A percentile compares a stretch with the other conserved stretches of the same genome.
phyloP scores from a whole-genome alignment of 495 filamentous ascomycete species.

The Bacidia gigantensis region DNA sequence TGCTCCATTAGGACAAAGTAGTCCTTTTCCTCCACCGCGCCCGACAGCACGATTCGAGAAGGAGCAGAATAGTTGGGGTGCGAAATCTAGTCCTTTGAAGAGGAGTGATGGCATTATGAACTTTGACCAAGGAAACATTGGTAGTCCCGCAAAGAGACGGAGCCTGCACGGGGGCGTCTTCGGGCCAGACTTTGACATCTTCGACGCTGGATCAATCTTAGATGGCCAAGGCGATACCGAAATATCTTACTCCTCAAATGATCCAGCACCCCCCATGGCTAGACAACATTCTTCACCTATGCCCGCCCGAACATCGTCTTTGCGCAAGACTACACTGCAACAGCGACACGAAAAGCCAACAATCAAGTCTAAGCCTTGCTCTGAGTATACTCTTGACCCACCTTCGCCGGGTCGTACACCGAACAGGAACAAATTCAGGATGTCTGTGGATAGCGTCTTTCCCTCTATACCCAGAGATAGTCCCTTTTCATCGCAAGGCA shows the following conservation, averaged over 20 bases:
- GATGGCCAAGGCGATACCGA: conserved; percentile 15
- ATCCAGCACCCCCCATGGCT: conserved; percentile 15
- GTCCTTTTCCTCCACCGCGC: conserved; percentile 34
- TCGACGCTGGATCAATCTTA: conserved; percentile 39
- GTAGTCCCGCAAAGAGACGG: conserved; percentile 75
- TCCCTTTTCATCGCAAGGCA: conserved; percentile 41
- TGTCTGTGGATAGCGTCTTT: conserved; percentile 61
- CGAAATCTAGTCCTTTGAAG: conserved; percentile 76
- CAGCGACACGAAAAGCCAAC: conserved; percentile 57
- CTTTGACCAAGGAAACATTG: conserved; percentile 59
- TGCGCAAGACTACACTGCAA: conserved; percentile 76
- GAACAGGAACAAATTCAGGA: conserved; percentile 44
- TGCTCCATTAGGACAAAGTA: conserved; percentile 8
- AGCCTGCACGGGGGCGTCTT: conserved; percentile 60
- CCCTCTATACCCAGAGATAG: conserved; percentile 46
- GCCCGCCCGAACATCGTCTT: conserved; percentile 48
- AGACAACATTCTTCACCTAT: conserved; percentile 25
- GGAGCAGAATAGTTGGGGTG: conserved; percentile 23
- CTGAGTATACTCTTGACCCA: conserved; percentile 30
- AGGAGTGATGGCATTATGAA: conserved; percentile 84
- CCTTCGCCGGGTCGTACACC: conserved; percentile 32
- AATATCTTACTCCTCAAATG: conserved; percentile 17
- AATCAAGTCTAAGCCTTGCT: conserved; percentile 29
- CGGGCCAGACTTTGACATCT: conserved; percentile 53
- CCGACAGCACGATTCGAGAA: conserved; percentile 30